phyloP scores from a whole-genome alignment of 345 rosid genomes.

The Salix udensis region DNA sequence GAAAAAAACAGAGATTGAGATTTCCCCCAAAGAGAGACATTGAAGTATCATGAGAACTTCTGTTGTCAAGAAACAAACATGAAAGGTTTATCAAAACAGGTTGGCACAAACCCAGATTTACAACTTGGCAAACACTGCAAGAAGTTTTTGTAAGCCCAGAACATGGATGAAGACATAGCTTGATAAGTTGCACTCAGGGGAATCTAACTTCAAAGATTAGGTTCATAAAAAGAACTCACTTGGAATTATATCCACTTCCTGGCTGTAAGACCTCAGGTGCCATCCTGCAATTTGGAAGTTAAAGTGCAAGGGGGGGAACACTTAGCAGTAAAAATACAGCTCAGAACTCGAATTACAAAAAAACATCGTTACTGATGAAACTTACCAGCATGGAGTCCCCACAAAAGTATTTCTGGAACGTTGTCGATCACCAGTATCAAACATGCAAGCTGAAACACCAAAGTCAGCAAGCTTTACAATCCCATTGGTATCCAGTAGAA shows the following conservation, averaged over 20 bases:
- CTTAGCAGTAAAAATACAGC: neutral
- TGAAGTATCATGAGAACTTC: neutral
- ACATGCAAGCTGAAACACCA: constrained; percentile 98
- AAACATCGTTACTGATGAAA: neutral
- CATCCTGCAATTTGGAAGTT: constrained; percentile 64
- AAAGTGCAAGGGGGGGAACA: neutral
- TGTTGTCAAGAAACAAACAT: neutral
- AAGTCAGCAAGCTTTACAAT: constrained; percentile 93
- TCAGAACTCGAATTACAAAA: neutral
- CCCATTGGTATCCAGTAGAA: constrained; percentile 79
- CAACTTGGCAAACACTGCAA: neutral
- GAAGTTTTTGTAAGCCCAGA: neutral
- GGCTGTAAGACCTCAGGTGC: constrained; percentile 99
- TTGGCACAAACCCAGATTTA: neutral
- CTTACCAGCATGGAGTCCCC: constrained; percentile 99
- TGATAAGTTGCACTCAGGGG: neutral
- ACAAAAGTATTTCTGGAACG: constrained; percentile 95
- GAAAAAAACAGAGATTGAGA: neutral
- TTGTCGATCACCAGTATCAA: constrained; percentile 92
- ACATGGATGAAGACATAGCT: neutral
- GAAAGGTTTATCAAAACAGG: neutral
- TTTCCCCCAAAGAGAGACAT: neutral
- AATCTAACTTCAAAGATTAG: constrained; percentile 4
- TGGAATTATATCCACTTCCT: constrained; percentile 94
- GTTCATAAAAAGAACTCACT: constrained; percentile 49